These are phyloP conservation scores for Odontarrhena argentea DNA, from an alignment of 345 rosid genomes.

Conservation along the genomic window DNA sequence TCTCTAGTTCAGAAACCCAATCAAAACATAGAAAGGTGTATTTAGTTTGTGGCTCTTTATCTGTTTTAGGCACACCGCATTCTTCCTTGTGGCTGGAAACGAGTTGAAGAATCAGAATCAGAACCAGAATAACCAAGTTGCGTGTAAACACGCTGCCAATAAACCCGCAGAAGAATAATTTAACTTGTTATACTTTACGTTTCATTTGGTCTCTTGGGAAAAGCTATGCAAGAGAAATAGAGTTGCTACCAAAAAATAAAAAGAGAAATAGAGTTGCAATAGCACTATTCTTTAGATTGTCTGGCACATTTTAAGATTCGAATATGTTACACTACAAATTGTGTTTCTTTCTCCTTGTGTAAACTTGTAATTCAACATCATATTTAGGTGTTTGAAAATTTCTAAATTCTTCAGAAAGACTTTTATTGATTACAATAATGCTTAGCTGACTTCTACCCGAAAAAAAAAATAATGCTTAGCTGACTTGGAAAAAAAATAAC, in stretches of 20 bases:
- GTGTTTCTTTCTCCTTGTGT: too few relatives aligned
- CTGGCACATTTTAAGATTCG: constrained; percentile 8
- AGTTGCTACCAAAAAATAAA: neutral
- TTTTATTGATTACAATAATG: too few relatives aligned
- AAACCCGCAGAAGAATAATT: constrained; percentile 45
- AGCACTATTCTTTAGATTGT: constrained; percentile 1
- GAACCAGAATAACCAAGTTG: constrained; percentile 35
- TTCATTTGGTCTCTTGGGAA: neutral
- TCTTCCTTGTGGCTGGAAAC: constrained; percentile 91
- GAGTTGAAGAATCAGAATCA: constrained; percentile 64
- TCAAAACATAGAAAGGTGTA: neutral
- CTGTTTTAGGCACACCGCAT: constrained; percentile 75
- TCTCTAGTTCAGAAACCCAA: constrained; percentile 11
- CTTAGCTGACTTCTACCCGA: too few relatives aligned
- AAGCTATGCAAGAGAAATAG: constrained; percentile 13
- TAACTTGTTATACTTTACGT: neutral
- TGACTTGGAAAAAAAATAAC: too few relatives aligned
- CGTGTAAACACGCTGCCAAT: constrained; percentile 53
- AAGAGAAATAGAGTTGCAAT: constrained; percentile 2
- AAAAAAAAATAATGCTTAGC: too few relatives aligned
- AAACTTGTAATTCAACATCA: too few relatives aligned
- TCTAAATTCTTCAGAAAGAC: too few relatives aligned
- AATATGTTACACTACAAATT: neutral
- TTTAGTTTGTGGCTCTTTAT: neutral
- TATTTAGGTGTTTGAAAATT: too few relatives aligned